phyloP scores from a whole-genome alignment of 2,329 filamentous ascomycete species.

The Epichloe sp. region DNA sequence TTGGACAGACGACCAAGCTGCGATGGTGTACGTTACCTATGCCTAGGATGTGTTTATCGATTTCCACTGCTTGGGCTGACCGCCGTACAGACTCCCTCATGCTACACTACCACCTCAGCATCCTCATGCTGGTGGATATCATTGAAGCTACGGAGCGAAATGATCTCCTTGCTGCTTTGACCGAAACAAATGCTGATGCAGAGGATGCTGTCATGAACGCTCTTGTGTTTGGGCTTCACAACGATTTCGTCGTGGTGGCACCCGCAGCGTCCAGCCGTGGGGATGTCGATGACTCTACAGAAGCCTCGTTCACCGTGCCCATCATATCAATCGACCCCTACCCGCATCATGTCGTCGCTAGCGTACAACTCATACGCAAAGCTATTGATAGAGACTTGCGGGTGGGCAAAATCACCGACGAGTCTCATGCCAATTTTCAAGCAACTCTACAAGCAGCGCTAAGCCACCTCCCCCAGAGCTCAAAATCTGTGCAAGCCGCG shows the following conservation, averaged over 20 bases:
- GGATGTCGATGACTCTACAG: not conserved
- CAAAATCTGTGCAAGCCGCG: slow-evolving; percentile 19
- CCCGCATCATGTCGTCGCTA: slow-evolving; percentile 16
- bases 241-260: slow-evolving; percentile 11
- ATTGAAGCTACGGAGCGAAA: slow-evolving; percentile 17
- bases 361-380: slow-evolving; percentile 17
- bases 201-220: slow-evolving; percentile 20
- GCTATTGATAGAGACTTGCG: slow-evolving; percentile 17
- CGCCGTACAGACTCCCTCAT: slow-evolving; percentile 17
- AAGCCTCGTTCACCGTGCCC: slow-evolving; percentile 11
- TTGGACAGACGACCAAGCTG: slow-evolving; percentile 17
- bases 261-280: not conserved
- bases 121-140: slow-evolving; percentile 17
- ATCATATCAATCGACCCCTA: slow-evolving; percentile 21
- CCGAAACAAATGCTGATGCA: slow-evolving; percentile 13
- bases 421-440: slow-evolving; percentile 14
- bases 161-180: slow-evolving; percentile 14
- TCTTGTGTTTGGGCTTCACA: slow-evolving; percentile 18
- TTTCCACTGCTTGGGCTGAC: not conserved
- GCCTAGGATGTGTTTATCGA: too few species aligned
- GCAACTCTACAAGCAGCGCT: slow-evolving; percentile 15
- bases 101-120: slow-evolving; percentile 21
- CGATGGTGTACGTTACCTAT: slow-evolving; percentile 17
- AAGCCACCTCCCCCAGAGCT: slow-evolving; percentile 16
- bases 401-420: slow-evolving; percentile 13